Evolutionary conservation across 225 moss, liverwort and hornwort genomes (phyloP).

Genomic region (Polytrichum commune): DNA sequence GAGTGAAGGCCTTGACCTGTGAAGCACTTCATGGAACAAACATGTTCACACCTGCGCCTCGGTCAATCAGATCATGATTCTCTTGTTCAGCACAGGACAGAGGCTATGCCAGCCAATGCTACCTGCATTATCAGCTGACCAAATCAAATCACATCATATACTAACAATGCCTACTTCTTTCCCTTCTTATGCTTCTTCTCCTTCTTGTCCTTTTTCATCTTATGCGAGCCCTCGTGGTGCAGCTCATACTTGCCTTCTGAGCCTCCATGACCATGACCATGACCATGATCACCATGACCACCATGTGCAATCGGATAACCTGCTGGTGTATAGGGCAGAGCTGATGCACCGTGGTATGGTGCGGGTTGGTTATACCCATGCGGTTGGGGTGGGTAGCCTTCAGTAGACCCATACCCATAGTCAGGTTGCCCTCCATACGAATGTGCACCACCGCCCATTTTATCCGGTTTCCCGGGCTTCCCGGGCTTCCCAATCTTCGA

Average conservation of each 20-base stretch:
- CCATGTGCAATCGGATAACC: conserved; percentile 38
- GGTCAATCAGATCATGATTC: too few species aligned
- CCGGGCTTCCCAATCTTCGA: conserved; percentile 8
- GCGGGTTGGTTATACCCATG: conserved; percentile 3
- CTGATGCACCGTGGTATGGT: conserved; percentile 19
- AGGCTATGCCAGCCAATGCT: too few species aligned
- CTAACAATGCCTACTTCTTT: too few species aligned
- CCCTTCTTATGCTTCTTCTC: too few species aligned
- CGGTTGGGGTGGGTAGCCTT: conserved; percentile 10
- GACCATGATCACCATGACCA: conserved; percentile 1
- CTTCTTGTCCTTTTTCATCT: background rate
- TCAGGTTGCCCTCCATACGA: conserved; percentile 5
- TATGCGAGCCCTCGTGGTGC: conserved; percentile 14
- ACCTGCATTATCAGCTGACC: too few species aligned
- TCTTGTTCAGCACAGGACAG: too few species aligned
- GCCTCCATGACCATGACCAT: conserved; percentile 17
- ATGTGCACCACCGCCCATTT: background rate
- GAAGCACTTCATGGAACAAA: too few species aligned
- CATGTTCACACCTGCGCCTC: too few species aligned
- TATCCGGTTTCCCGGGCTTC: conserved; percentile 10
- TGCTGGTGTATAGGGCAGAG: conserved; percentile 15
- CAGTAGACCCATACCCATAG: conserved; percentile 16
- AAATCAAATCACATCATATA: too few species aligned
- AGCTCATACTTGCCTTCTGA: conserved; percentile 28
- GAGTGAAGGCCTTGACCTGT: too few species aligned